These are phyloP conservation scores for Cytospora chrysosperma DNA, from an alignment of 2,329 filamentous ascomycete species.

Conservation along the genomic window DNA sequence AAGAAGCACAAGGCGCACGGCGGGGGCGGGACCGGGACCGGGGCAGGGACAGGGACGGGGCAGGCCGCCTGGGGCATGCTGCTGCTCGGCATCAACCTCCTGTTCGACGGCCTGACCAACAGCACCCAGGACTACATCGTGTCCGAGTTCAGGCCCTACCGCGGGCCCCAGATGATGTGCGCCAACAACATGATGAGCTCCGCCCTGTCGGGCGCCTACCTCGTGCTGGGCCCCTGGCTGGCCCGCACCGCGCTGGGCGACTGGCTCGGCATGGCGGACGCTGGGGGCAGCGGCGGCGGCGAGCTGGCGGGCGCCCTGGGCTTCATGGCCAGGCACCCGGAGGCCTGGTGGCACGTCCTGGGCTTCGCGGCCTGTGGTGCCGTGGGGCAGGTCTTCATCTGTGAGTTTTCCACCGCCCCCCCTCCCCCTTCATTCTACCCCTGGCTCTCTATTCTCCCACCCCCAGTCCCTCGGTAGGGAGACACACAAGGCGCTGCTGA, in stretches of 20 bases:
- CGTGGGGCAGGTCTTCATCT: constrained; percentile 95
- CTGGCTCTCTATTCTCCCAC: no score
- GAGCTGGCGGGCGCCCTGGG: constrained; percentile 77
- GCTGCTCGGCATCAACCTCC: constrained; percentile 81
- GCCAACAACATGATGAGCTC: constrained; percentile 91
- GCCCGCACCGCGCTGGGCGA: constrained; percentile 63
- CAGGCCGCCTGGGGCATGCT: constrained; percentile 77
- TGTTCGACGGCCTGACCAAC: constrained; percentile 96
- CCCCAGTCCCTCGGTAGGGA: no score
- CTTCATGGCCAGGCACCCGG: constrained; percentile 78
- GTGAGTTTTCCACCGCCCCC: no score
- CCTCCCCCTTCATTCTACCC: no score
- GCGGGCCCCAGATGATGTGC: constrained; percentile 99
- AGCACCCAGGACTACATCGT: constrained; percentile 97
- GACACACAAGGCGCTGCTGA: not conserved
- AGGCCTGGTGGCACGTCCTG: constrained; percentile 82
- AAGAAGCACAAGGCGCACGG: constrained; percentile 41
- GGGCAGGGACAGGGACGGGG: no score
- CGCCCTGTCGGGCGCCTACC: constrained; percentile 71
- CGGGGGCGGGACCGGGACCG: no score
- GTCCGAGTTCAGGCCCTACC: constrained; percentile 72
- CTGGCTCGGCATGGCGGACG: constrained; percentile 65
- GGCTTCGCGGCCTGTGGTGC: constrained; percentile 89
- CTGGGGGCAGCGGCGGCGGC: constrained; percentile 55
- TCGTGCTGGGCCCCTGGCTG: constrained; percentile 78